Base-by-base conservation (phyloP, 371 early-diverging fungal genomes). In the Syncephalastrum sp. region DNA sequence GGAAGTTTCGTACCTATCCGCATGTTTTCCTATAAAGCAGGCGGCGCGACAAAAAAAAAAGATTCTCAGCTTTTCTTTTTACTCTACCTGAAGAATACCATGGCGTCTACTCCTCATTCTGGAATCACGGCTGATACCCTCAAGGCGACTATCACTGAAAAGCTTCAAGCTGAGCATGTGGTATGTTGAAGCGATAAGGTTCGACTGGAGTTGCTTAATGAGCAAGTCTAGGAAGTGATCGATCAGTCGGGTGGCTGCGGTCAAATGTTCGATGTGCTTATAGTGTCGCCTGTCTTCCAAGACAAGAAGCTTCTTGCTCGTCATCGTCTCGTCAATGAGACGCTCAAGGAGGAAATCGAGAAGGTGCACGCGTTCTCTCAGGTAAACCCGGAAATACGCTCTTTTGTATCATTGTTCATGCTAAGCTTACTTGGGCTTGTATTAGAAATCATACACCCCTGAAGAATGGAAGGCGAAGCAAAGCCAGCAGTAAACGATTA, bases 351-450 rank as follows among this genome's bases (percentile, higher is more conserved):
- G 29, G 85, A 87, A 64, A 91, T 92, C 54, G 77, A 86, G 14
- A 75, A 78, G 53, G 84, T 92, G 5, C 92, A 92, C 54, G 92
- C 92, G 38, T 91, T 92, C 61, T 87, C 90, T 50, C 92, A 92
- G 81, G 91, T 90, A 76, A 33, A 38, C 25, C 27, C 38, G 23
- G 46, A n/a, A 42, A 8, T n/a, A 44, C 21, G 25, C n/a, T n/a
- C 29, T 29, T 25, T 43, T 15, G 29, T 24, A 25, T 49, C 14
- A 24, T 8, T 27, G 21, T 38, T 14, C 19, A 23, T 25, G 27
- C 27, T 16, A 15, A 19, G 21, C 43, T 33, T 38, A 7, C 43
- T 29, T 41, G 42, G 15, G 48, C n/a, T 47, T 47, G 42, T 44
- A 25, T 43, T 65, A 87, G 85, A 90, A 90, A 85, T 75, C 86